A percentile compares a stretch with the other conserved stretches of the same genome.
Conservation (phyloP, 768 basidiomycete species). For the Termitomyces titanicus region DNA sequence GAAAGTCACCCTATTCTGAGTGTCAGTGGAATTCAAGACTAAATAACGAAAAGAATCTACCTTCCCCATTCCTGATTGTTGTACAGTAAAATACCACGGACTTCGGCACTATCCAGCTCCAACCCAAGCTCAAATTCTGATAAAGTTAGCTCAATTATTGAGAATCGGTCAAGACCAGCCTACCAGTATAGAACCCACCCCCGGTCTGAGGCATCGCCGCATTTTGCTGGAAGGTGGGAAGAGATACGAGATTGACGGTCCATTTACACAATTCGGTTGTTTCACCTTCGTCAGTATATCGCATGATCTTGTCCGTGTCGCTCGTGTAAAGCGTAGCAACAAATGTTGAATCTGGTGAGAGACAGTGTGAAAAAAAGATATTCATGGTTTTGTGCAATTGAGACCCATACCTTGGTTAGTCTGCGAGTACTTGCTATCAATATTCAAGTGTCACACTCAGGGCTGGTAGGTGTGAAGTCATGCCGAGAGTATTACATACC, state of each 20-base stretch:
- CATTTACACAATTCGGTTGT: constrained; percentile 76
- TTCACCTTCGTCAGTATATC: constrained; percentile 85
- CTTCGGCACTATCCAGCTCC: constrained; percentile 83
- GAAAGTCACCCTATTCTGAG: constrained; percentile 38
- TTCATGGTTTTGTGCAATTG: not conserved
- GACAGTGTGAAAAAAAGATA: constrained; percentile 3
- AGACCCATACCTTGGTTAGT: constrained; percentile 42
- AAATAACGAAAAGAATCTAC: constrained; percentile 39
- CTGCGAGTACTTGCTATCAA: constrained; percentile 67
- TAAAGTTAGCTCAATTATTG: constrained; percentile 9
- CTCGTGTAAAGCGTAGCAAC: constrained; percentile 81
- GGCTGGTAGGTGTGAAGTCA: not conserved
- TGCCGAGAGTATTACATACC: constrained; percentile 41
- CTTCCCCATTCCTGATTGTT: constrained; percentile 81
- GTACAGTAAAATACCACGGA: constrained; percentile 74
- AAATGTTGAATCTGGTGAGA: constrained; percentile 63
- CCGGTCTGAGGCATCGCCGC: constrained; percentile 49
- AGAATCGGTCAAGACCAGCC: constrained; percentile 13
- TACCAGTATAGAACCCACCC: constrained; percentile 79
- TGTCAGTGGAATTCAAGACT: constrained; percentile 11
- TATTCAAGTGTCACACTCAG: not conserved
- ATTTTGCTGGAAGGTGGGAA: constrained; percentile 77
- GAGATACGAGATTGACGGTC: constrained; percentile 77
- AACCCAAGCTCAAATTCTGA: constrained; percentile 81
- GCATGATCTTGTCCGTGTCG: constrained; percentile 69